Conservation (phyloP, 2,329 filamentous ascomycete genomes). For the Aureobasidium namibiae region DNA sequence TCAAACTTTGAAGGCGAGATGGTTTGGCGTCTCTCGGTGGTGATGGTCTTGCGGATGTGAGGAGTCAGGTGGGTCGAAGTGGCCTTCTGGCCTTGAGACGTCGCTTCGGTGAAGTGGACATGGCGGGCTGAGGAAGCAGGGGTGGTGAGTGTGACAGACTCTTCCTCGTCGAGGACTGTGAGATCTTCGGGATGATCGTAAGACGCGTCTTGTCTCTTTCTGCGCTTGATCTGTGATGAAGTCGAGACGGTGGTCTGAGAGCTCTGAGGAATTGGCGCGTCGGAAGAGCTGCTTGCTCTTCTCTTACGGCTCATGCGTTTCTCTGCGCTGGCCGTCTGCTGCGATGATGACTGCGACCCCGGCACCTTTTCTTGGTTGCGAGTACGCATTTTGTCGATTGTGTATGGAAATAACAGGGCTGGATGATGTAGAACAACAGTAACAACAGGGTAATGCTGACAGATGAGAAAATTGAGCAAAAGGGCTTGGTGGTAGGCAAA, state of each 20-base stretch:
- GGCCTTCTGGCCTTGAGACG: conserved; percentile 16
- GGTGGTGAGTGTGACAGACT: conserved; percentile 2
- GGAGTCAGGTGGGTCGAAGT: conserved; percentile 27
- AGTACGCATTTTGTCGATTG: conserved; percentile 10
- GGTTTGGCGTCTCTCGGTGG: conserved; percentile 23
- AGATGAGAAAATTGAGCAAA: not conserved
- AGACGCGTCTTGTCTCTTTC: conserved; percentile 14
- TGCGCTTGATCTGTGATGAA: conserved; percentile 14
- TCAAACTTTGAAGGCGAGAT: conserved; percentile 19
- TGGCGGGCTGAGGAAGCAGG: conserved; percentile 17
- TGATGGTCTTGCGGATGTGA: conserved; percentile 23
- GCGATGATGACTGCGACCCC: conserved; percentile 4
- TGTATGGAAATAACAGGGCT: not conserved
- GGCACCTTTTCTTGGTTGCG: conserved; percentile 15
- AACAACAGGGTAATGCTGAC: not conserved
- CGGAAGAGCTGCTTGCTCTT: conserved; percentile 14
- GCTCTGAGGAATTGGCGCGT: conserved; percentile 10
- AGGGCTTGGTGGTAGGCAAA: not conserved
- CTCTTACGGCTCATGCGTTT: conserved; percentile 14
- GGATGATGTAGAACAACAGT: not conserved
- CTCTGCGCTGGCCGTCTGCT: not conserved
- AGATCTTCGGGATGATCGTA: conserved; percentile 8
- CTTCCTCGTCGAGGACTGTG: conserved; percentile 1
- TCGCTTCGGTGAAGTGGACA: conserved; percentile 23
- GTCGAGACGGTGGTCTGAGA: not conserved